These are phyloP conservation scores for Ogataea nakhonphanomensis DNA, from an alignment of 805 yeast genomes.

Conservation along the genomic window DNA sequence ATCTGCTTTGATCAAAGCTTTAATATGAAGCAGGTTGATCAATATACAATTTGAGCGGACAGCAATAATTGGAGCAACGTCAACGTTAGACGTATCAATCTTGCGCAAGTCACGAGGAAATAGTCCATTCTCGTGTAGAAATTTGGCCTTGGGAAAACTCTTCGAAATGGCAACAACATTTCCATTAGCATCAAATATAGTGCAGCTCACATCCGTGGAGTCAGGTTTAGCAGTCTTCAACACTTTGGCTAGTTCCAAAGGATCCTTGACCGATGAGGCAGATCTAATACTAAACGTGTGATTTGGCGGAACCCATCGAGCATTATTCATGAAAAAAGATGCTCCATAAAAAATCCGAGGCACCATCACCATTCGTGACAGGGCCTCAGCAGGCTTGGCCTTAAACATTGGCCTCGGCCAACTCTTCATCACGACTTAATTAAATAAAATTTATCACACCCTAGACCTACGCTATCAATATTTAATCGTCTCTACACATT, in stretches of 20 bases:
- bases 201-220: constrained; percentile 65
- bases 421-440: constrained; percentile 4
- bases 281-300: too few relatives aligned
- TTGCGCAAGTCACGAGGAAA: constrained; percentile 87
- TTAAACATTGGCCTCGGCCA: not conserved
- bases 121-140: constrained; percentile 65
- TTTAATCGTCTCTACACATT: constrained; percentile 13
- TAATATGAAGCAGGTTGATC: constrained; percentile 79
- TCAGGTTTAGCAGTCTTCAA: constrained; percentile 45
- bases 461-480: constrained; percentile 12
- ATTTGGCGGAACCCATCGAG: too few relatives aligned
- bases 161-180: constrained; percentile 65
- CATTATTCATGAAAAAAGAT: too few relatives aligned
- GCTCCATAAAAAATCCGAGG: too few relatives aligned
- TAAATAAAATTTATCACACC: constrained; percentile 12
- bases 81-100: constrained; percentile 69
- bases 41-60: constrained; percentile 75
- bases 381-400: not conserved
- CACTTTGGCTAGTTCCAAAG: constrained; percentile 17
- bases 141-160: constrained; percentile 68
- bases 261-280: not conserved
- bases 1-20: constrained; percentile 82
- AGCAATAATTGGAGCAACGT: constrained; percentile 85
- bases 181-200: constrained; percentile 72
- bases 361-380: not conserved